These are phyloP conservation scores for Nicotiana noctiflora DNA, from an alignment of 257 asterid species.

Conservation along the genomic window DNA sequence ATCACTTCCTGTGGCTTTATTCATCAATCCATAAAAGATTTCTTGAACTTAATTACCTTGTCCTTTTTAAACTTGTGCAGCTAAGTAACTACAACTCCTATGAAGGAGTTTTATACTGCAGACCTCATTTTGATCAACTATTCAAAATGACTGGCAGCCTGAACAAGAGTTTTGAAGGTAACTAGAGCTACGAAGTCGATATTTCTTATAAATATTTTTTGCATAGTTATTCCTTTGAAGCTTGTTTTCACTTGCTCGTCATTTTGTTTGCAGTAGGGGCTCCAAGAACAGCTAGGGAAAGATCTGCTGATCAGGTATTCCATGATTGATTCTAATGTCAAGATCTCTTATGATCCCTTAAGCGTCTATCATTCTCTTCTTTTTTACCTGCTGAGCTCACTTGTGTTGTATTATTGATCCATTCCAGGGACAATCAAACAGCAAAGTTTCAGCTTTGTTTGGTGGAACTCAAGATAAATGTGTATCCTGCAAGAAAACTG, in stretches of 20 bases:
- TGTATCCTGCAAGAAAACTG: slow-evolving; percentile 63
- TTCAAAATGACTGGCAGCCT: slow-evolving; percentile 88
- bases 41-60: background rate
- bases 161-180: slow-evolving; percentile 81
- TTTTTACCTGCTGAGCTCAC: background rate
- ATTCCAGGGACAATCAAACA: slow-evolving; percentile 28
- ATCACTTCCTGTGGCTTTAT: background rate
- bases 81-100: slow-evolving; percentile 62
- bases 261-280: slow-evolving; percentile 30
- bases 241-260: background rate
- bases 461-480: slow-evolving; percentile 81
- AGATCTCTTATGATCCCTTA: background rate
- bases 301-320: slow-evolving; percentile 44
- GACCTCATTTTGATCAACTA: slow-evolving; percentile 78
- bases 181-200: background rate
- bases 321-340: background rate
- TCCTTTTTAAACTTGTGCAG: slow-evolving; percentile 29
- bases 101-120: slow-evolving; percentile 79
- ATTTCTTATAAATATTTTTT: background rate
- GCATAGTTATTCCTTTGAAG: background rate
- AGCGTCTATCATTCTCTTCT: background rate
- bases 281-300: slow-evolving; percentile 52
- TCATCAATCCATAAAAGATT: background rate
- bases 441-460: slow-evolving; percentile 53
- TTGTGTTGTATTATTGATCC: background rate